These are phyloP conservation scores for Xylaria arbuscula DNA, from an alignment of 2,329 filamentous ascomycete species.

Conservation along the genomic window DNA sequence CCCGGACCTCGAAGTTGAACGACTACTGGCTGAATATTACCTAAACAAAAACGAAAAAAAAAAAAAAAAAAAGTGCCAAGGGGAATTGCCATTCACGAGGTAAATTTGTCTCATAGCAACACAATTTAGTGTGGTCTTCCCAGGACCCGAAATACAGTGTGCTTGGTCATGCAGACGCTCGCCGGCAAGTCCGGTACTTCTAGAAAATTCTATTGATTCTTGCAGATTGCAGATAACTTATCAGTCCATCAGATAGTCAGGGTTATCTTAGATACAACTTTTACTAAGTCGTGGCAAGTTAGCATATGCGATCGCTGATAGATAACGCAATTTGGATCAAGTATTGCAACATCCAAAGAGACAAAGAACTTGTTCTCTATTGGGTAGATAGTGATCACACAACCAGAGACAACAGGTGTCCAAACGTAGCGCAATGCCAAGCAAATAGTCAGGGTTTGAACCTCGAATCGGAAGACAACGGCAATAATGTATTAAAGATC, in stretches of 20 bases:
- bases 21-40: not conserved
- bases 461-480: not conserved
- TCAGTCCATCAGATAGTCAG: not conserved
- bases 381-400: constrained; percentile 24
- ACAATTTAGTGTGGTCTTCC: not conserved
- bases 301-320: constrained; percentile 6
- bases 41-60: not conserved
- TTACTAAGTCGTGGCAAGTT: constrained; percentile 19
- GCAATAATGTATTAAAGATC: constrained; percentile 25
- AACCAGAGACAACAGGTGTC: not conserved
- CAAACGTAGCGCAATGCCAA: constrained; percentile 9
- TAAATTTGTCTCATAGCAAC: not conserved
- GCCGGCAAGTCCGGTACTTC: constrained; percentile 5
- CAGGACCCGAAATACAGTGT: not conserved
- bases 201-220: constrained; percentile 9
- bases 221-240: constrained; percentile 14
- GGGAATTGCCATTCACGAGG: not conserved
- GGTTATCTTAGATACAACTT: constrained; percentile 14
- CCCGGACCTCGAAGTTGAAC: not conserved
- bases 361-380: constrained; percentile 26
- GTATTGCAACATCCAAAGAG: constrained; percentile 25
- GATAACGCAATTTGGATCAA: constrained; percentile 27
- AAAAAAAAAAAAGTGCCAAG: too few species aligned
- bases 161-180: not conserved
- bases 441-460: not conserved